Base-by-base conservation (phyloP, 129 eudicot genomes). In the Dittrichia graveolens region DNA sequence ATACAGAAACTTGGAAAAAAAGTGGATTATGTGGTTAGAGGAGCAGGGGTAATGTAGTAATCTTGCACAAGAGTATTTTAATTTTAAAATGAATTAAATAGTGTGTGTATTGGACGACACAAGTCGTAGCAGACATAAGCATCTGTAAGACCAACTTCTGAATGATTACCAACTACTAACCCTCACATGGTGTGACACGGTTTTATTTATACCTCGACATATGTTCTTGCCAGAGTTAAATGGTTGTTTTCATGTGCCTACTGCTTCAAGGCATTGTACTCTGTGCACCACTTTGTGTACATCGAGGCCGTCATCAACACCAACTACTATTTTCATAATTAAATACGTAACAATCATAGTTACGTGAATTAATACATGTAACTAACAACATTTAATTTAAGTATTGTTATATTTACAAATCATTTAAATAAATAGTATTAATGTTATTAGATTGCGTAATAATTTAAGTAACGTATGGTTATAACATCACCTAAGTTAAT, bases 161-260 rank as follows among this genome's bases (percentile, higher is more conserved):
- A 55, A 66, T 63, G 66, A 54, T 75, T 69, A 69, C 81, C 76
- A 69, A 78, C 82, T 78, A 78, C 82, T 63, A 71, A 78, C 60
- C 73, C 82, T 78, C 82, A 78, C 82, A 78, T 78, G 82, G 77
- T 41, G 15, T 24, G 71, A 78, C 59, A 71, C 50, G 61, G 77
- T 24, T 78, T 78, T 78, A 50, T 78, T 78, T 78, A 50, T 78
- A 71, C 77, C 77, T 71, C 77, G 73, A 78, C 82, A 78, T 71
- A 78, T 71, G 82, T 78, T 71, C 78, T 78, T 78, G 82, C 82
- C 82, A 78, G 82, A 78, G 60, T 43, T 49, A 61, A 61, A 70
- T 69, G 71, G 76, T 53, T 78, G 73, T 78, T 78, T 78, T 62
- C 65, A 71, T 61, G 67, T 71, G 67, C 31, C 9, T 19, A 61